Evolutionary conservation across 73 alveolate genomes (phyloP).

Genomic region (Stentor roeselii): DNA sequence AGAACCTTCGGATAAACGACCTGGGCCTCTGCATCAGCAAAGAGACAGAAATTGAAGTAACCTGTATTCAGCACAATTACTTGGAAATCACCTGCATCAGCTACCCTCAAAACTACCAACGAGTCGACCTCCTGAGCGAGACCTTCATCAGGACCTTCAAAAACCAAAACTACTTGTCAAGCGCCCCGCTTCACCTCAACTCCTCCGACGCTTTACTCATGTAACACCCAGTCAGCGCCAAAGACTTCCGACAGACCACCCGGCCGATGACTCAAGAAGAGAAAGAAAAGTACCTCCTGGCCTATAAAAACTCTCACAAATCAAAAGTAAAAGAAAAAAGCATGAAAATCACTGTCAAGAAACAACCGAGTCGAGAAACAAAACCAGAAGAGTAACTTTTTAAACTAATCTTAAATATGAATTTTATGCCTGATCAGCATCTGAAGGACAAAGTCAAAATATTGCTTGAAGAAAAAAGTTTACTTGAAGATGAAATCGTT

Average conservation of each 20-base stretch:
- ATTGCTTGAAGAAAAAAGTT: background rate
- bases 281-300: background rate
- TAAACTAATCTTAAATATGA: background rate
- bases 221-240: background rate
- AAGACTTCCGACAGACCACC: background rate
- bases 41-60: background rate
- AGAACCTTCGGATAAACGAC: background rate
- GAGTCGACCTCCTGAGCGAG: constrained; percentile 7
- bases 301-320: background rate
- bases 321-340: constrained; percentile 6
- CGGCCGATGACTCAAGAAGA: constrained; percentile 21
- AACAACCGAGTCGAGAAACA: background rate
- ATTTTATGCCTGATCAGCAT: background rate
- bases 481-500: background rate
- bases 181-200: background rate
- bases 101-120: background rate
- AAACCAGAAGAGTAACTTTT: background rate
- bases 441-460: background rate
- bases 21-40: background rate
- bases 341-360: constrained; percentile 15
- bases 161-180: background rate
- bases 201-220: background rate
- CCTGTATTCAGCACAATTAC: background rate
- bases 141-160: background rate
- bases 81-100: background rate